Percentiles rank a stretch among this genome's conserved stretches.
Evolutionary conservation across 495 filamentous ascomycete species (phyloP).

Genomic region (Annulohypoxylon stygium): DNA sequence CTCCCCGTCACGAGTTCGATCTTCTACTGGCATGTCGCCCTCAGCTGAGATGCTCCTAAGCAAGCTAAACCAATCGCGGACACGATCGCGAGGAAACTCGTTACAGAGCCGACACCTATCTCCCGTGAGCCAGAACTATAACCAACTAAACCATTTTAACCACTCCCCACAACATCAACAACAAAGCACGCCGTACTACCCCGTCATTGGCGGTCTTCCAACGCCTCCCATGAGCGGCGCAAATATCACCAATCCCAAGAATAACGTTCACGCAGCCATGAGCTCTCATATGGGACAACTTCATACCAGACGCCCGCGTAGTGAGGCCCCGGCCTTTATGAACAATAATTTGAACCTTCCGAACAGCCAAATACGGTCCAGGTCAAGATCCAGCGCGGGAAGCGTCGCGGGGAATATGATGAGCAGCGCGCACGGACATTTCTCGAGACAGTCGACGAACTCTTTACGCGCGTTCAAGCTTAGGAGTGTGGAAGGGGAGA

Average conservation of each 20-base stretch:
- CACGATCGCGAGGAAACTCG: slow-evolving; percentile 24
- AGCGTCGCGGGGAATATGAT: slow-evolving; percentile 21
- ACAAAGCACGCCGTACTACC: slow-evolving; percentile 33
- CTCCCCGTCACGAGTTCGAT: slow-evolving; percentile 31
- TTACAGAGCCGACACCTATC: slow-evolving; percentile 30
- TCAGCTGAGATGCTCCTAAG: slow-evolving; percentile 43
- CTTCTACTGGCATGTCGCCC: slow-evolving; percentile 32
- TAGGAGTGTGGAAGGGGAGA: slow-evolving; percentile 35
- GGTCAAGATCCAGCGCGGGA: slow-evolving; percentile 32
- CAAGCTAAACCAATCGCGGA: slow-evolving; percentile 43
- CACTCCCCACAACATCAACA: not conserved
- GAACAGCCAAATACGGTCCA: slow-evolving; percentile 18
- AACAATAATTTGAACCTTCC: not conserved
- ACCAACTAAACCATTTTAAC: not conserved
- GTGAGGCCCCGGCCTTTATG: not conserved
- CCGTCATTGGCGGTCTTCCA: slow-evolving; percentile 36
- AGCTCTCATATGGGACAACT: slow-evolving; percentile 31
- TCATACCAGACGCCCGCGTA: slow-evolving; percentile 26
- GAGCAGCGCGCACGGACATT: slow-evolving; percentile 21
- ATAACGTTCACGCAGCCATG: slow-evolving; percentile 23
- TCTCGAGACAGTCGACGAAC: slow-evolving; percentile 32
- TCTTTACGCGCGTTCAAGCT: slow-evolving; percentile 47
- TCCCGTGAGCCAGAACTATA: slow-evolving; percentile 1
- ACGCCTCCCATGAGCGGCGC: slow-evolving; percentile 23
- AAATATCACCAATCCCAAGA: slow-evolving; percentile 8